Base-by-base conservation (phyloP, 208 protist genomes). In the Tritrichomonas foetus region DNA sequence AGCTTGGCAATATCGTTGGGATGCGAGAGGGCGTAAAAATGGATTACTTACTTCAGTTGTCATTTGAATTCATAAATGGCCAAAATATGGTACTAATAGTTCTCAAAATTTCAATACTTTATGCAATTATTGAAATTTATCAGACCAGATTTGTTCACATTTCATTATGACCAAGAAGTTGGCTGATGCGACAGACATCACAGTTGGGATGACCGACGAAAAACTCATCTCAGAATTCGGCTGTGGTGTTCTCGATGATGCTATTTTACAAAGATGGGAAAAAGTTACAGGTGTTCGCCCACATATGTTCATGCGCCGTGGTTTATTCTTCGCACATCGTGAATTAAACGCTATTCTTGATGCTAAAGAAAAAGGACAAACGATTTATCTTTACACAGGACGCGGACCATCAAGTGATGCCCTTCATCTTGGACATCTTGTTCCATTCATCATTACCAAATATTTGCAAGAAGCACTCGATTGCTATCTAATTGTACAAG, bases 351-450 rank as follows among this genome's bases (percentile, higher is more conserved):
- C 94, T 47, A 97, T 99, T 22, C 96, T 99, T 27, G 95, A 97
- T 93, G 95, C 95, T 47, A 95, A 98, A 39, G 98, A 98, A 96
- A 16, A 94, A 80, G 95, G 96, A 41, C 96, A 97, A 94, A 96
- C 96, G 11, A 97, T 99, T 92, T 99, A 98, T 95, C 95, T 99
- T 27, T 99, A 99, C 97, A 99, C 99, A n/a, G 99, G 99, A 8
- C 96, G 99, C 41, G 98, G 99, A 14, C 99, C 99, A n/a, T 98
- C 97, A 61, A 96, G 96, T 41, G 97, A 97, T 50, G 95, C 97
- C 84, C 97, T 99, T 96, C 99, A 99, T 95, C 66, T 99, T 75
- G 99, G 99, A 39, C 99, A 99, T 95, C 95, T 99, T 30, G 95
- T 99, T 50, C 98, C 99, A 13, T 99, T 99, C 94, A 72, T 99